A percentile compares a stretch with the other conserved stretches of the same genome.
Conservation (phyloP, 192 early-diverging fungal genomes). For the Umbelopsis sp. region DNA sequence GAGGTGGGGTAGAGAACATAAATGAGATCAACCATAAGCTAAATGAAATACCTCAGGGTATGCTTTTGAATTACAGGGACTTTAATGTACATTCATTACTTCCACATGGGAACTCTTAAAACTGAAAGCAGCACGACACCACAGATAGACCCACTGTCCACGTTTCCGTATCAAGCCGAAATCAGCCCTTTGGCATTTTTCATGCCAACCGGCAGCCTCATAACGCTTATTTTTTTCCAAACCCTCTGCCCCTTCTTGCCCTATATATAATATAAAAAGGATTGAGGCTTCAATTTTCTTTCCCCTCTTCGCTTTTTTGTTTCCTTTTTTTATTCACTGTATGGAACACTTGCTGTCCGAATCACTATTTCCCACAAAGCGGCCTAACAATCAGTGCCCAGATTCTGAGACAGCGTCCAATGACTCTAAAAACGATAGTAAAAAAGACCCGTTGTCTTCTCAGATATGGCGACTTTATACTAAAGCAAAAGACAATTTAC, state of each 20-base stretch:
- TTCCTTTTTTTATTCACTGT: slow-evolving; percentile 1
- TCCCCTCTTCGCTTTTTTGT: neutral
- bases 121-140: no score
- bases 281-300: neutral
- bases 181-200: slow-evolving; percentile 1
- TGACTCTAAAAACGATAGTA: slow-evolving; percentile 16
- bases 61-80: no score
- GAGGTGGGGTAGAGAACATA: neutral
- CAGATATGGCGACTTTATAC: slow-evolving; percentile 74
- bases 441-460: slow-evolving; percentile 52
- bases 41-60: neutral
- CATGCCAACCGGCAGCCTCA: neutral
- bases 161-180: slow-evolving; percentile 20
- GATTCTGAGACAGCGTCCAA: slow-evolving; percentile 20
- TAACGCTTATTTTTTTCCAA: neutral
- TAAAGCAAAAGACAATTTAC: slow-evolving; percentile 75
- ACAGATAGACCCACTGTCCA: neutral
- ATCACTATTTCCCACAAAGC: slow-evolving; percentile 24
- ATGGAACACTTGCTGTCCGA: slow-evolving; percentile 23
- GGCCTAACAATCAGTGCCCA: neutral
- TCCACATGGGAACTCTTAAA: no score
- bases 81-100: no score
- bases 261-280: slow-evolving; percentile 4
- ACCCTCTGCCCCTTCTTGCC: neutral
- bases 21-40: slow-evolving; percentile 3